phyloP scores from a whole-genome alignment of 805 yeast genomes.

The Wickerhamomyces pijperi region DNA sequence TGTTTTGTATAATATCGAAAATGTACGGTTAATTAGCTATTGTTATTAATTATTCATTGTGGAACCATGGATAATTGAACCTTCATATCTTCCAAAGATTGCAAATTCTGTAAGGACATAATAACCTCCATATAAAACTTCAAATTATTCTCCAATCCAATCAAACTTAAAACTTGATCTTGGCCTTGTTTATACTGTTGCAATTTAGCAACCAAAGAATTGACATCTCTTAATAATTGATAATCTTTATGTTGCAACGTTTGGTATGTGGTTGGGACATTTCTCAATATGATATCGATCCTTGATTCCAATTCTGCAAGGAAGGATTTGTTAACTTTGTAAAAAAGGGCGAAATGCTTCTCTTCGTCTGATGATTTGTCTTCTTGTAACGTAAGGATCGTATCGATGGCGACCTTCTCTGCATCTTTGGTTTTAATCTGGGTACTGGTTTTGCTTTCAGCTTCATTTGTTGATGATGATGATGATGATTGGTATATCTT shows the following conservation, averaged over 20 bases:
- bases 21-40: too few relatives aligned
- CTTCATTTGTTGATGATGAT: neutral
- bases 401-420: constrained; percentile 2
- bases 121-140: neutral
- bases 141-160: constrained; percentile 14
- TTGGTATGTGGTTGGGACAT: neutral
- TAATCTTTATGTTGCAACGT: neutral
- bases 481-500: too few relatives aligned
- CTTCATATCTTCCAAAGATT: neutral
- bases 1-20: too few relatives aligned
- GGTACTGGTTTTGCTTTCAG: neutral
- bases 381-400: neutral
- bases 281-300: neutral
- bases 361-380: neutral
- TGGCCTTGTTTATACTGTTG: neutral
- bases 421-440: constrained; percentile 2
- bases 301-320: neutral
- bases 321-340: neutral
- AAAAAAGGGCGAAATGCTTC: neutral
- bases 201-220: neutral
- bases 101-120: neutral
- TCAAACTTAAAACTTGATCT: neutral
- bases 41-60: too few relatives aligned
- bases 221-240: neutral
- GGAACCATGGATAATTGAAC: too few relatives aligned